Base-by-base conservation (phyloP, 495 filamentous ascomycete species). In the Xylaria scruposa region DNA sequence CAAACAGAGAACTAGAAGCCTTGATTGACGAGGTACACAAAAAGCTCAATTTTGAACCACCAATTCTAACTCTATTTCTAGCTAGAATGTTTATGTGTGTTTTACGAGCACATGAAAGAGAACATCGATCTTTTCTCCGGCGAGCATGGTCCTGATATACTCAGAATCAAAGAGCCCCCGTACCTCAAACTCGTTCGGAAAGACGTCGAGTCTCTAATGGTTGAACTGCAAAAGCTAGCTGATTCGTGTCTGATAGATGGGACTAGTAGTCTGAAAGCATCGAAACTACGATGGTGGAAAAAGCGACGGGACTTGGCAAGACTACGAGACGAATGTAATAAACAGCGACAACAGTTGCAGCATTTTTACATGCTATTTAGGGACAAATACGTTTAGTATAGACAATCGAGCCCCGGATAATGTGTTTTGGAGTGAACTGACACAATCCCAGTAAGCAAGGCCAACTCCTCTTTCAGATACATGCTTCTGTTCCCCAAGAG, bases 1-100 rank as follows among this genome's bases (percentile, higher is more conserved):
- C 58, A 4, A 74, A 26, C 17, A 54, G 71, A 24, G 74, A 76
- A n/a, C 7, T 76, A 4, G 46, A 0, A 24, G 26, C 63, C 24
- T 15, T 66, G 15, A 53, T 53, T 53, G 46, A 53, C 63, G 63
- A 66, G 63, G 63, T 66, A 36, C 15, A 4, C 31, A 38, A 9
- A 51, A 19, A 33, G 1, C 6, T 21, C 4, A n/a, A 36, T 31
- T 17, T 36, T 66, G 38, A 15, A 1, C 24, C 29, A 13, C 15
- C 42, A 6, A 15, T 53, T n/a, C 29, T 66, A 53, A 66, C 46
- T 6, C 19, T 21, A 21, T 19, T 10, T 51, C 26, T 26, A 60
- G 68, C 40, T 62, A 24, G 63, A 66, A 40, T 4, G 9, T 21
- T 29, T 66, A 4, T 36, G 53, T 51, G 46, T 36, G 2, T 38